Conservation (phyloP, 352 stramenopile species). For the Phytophthora idaei region DNA sequence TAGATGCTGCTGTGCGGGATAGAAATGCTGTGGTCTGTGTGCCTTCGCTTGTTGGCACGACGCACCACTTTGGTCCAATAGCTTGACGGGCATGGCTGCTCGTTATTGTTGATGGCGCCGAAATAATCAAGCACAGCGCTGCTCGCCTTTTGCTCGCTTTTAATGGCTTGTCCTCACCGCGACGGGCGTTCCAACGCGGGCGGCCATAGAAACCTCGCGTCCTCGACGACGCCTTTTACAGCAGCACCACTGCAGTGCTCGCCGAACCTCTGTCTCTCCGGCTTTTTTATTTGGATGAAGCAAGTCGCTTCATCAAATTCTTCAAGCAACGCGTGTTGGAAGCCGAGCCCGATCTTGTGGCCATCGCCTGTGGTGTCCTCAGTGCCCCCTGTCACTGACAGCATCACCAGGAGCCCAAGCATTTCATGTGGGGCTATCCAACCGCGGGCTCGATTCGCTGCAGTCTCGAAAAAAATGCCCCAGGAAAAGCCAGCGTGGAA, state of each 20-base stretch:
- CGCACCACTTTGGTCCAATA: background rate
- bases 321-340: background rate
- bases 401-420: conserved; percentile 6
- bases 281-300: conserved; percentile 24
- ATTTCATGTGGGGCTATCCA: conserved; percentile 8
- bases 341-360: conserved; percentile 5
- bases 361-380: background rate
- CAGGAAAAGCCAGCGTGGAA: conserved; percentile 13
- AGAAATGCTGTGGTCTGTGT: conserved; percentile 9
- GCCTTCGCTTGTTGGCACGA: background rate
- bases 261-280: conserved; percentile 14
- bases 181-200: conserved; percentile 22
- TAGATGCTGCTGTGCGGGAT: conserved; percentile 26
- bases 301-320: background rate
- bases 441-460: background rate
- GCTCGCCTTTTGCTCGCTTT: background rate
- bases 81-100: background rate
- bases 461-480: conserved; percentile 26
- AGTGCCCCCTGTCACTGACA: background rate
- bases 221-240: conserved; percentile 12
- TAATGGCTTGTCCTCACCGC: conserved; percentile 18
- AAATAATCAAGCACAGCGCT: conserved; percentile 1
- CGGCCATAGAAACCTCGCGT: conserved; percentile 17
- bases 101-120: background rate
- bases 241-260: conserved; percentile 8